Conservation (phyloP, 2,329 filamentous ascomycete genomes). For the Epichloe coenophiala region DNA sequence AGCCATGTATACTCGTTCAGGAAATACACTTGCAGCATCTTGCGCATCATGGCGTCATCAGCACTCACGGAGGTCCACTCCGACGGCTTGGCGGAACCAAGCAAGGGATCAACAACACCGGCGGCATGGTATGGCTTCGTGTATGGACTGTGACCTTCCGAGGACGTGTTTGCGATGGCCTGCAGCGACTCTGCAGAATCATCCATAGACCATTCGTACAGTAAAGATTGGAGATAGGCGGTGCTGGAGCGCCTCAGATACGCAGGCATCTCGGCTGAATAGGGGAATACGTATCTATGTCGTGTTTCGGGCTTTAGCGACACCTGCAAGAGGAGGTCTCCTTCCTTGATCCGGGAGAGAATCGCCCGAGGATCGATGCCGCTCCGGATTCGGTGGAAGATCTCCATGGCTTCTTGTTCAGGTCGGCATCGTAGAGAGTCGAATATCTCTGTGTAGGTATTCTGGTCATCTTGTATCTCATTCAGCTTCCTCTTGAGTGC, state of each 20-base stretch:
- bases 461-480: not conserved
- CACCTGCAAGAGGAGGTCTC: conserved; percentile 25
- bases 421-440: conserved; percentile 8
- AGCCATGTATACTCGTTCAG: conserved; percentile 24
- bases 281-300: conserved; percentile 25
- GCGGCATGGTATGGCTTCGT: conserved; percentile 25
- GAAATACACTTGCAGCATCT: conserved; percentile 15
- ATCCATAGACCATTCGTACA: conserved; percentile 11
- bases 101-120: conserved; percentile 18
- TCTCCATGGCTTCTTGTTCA: conserved; percentile 18
- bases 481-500: conserved; percentile 7
- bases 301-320: conserved; percentile 23
- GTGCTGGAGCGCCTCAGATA: conserved; percentile 8
- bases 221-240: conserved; percentile 13
- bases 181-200: conserved; percentile 5
- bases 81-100: conserved; percentile 17
- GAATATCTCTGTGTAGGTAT: conserved; percentile 10
- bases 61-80: conserved; percentile 23
- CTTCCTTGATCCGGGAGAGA: conserved; percentile 20
- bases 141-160: conserved; percentile 12
- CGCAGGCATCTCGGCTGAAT: conserved; percentile 12
- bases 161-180: not conserved
- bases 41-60: conserved; percentile 22
- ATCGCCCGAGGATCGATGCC: conserved; percentile 19
- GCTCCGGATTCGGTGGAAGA: conserved; percentile 22